A percentile compares a stretch with the other conserved stretches of the same genome.
Evolutionary conservation across 371 early-diverging fungal genomes (phyloP).

Genomic region (Mortierella sp.): DNA sequence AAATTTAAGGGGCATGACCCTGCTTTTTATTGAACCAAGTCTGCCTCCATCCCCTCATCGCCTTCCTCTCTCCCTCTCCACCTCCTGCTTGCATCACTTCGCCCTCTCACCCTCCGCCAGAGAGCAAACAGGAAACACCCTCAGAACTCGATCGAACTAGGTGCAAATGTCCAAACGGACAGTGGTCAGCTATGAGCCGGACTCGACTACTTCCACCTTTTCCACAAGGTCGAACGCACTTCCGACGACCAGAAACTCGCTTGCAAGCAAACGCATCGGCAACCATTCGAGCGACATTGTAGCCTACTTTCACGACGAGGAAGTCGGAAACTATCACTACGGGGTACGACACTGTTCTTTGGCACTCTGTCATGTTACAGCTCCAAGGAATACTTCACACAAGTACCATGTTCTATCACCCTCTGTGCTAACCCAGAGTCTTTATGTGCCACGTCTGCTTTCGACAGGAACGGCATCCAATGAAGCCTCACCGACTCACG

Average conservation of each 20-base stretch:
- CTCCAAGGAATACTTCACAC: too few species aligned
- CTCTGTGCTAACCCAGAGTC: too few species aligned
- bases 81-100: too few species aligned
- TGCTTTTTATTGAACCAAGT: too few species aligned
- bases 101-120: too few species aligned
- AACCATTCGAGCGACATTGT: slow-evolving; percentile 69
- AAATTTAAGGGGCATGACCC: too few species aligned
- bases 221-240: slow-evolving; percentile 38
- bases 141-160: too few species aligned
- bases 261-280: slow-evolving; percentile 33
- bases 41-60: too few species aligned
- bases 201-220: slow-evolving; percentile 40
- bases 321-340: slow-evolving; percentile 91
- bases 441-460: background rate
- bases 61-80: too few species aligned
- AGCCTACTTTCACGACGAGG: slow-evolving; percentile 89
- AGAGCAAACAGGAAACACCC: too few species aligned
- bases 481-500: slow-evolving; percentile 96
- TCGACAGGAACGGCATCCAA: slow-evolving; percentile 86
- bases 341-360: slow-evolving; percentile 61
- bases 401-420: too few species aligned
- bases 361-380: too few species aligned
- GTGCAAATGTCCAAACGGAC: slow-evolving; percentile 33
- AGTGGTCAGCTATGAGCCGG: slow-evolving; percentile 27
- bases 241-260: slow-evolving; percentile 29